A percentile compares a stretch with the other conserved stretches of the same genome.
Evolutionary conservation across 2,329 filamentous ascomycete species (phyloP).

Genomic region (Clathrospora elynae): DNA sequence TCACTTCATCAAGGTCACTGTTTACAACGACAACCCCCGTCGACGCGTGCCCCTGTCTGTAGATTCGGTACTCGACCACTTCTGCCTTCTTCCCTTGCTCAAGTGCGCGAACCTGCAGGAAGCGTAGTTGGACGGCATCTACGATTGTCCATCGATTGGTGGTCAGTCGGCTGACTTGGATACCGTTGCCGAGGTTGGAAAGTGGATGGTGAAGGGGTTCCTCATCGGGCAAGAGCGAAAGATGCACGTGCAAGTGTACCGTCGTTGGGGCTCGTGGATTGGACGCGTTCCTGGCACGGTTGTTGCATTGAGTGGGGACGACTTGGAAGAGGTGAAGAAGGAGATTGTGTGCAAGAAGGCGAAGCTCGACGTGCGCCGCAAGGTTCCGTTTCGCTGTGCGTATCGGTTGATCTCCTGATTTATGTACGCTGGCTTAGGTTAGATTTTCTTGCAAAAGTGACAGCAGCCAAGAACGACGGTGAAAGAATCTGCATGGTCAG

Average conservation of each 20-base stretch:
- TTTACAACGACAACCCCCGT: background rate
- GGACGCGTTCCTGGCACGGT: background rate
- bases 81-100: too few relatives aligned
- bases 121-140: conserved; percentile 7
- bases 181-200: conserved; percentile 3
- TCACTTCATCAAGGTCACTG: background rate
- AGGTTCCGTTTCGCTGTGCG: too few relatives aligned
- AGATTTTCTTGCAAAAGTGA: too few relatives aligned
- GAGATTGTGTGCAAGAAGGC: background rate
- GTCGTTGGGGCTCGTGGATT: conserved; percentile 6
- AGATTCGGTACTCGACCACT: too few relatives aligned
- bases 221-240: background rate
- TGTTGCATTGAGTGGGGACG: background rate
- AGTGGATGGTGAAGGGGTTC: conserved; percentile 12
- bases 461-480: too few relatives aligned
- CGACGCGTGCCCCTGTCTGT: too few relatives aligned
- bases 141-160: background rate
- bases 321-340: background rate
- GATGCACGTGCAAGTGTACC: conserved; percentile 3
- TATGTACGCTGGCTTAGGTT: too few relatives aligned
- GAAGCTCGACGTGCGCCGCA: too few relatives aligned
- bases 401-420: too few relatives aligned
- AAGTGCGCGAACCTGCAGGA: conserved; percentile 2
- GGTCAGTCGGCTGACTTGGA: background rate
- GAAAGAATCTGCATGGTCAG: background rate